Evolutionary conservation across 805 yeast species (phyloP).

Genomic region (Priceomyces fermenticarens): DNA sequence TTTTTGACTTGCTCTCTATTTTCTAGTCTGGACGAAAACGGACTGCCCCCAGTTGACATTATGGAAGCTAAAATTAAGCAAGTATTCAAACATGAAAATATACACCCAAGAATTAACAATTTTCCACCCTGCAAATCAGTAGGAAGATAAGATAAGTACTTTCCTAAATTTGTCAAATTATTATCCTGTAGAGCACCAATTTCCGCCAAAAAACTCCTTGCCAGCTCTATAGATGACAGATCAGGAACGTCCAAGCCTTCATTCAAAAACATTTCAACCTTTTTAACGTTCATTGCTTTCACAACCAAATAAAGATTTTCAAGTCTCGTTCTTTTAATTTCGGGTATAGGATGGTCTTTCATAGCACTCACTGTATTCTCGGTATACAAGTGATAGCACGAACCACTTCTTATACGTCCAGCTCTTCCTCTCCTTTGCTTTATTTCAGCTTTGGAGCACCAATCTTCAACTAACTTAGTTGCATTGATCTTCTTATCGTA

Average conservation of each 20-base stretch:
- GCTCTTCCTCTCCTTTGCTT: conserved; percentile 95
- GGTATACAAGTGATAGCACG: conserved; percentile 79
- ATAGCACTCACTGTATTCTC: conserved; percentile 51
- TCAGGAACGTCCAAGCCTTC: conserved; percentile 84
- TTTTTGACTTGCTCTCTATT: conserved; percentile 61
- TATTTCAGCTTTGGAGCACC: conserved; percentile 89
- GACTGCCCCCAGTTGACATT: conserved; percentile 71
- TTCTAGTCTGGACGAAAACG: conserved; percentile 64
- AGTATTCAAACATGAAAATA: conserved; percentile 76
- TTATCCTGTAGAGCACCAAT: conserved; percentile 65
- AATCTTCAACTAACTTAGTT: conserved; percentile 68
- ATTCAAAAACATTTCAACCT: conserved; percentile 66
- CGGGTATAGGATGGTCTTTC: conserved; percentile 80
- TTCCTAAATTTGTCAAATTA: conserved; percentile 71
- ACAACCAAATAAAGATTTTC: conserved; percentile 82
- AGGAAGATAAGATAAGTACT: conserved; percentile 76
- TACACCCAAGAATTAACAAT: conserved; percentile 70
- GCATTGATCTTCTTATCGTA: conserved; percentile 69
- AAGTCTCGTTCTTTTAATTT: conserved; percentile 77
- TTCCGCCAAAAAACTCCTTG: conserved; percentile 53
- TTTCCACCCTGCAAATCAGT: conserved; percentile 86
- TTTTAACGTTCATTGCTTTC: conserved; percentile 80
- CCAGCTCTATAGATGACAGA: conserved; percentile 45
- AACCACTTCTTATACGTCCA: conserved; percentile 88
- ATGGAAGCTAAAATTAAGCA: conserved; percentile 82